Evolutionary conservation across 176 grass and related monocot genomes (phyloP), one percentile per base, ranked within the genome.

Genomic region (Carex littledalei): DNA sequence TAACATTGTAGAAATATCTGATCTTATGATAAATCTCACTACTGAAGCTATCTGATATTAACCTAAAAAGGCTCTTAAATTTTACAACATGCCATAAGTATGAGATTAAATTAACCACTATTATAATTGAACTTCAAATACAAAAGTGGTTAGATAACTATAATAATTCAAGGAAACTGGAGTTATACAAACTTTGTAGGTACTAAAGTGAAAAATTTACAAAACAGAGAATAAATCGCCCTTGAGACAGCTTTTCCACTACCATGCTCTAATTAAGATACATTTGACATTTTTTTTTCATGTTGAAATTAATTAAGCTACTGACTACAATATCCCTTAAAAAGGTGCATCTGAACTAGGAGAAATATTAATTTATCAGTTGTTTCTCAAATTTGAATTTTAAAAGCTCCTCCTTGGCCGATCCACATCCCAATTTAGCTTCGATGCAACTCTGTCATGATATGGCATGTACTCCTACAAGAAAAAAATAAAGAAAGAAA

Each of bases 381-480:
- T 57, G 13, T 78, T 77, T 71, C 67, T 71, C 67, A 71, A 45
- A 45, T 71, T 78, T 52, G 49, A 52, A 31, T 31, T 83, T 68
- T 72, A 92, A 67, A 85, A 83, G 76, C 54, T 15, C 90, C 66
- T 88, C 85, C 63, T 86, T n/a, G 86, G 81, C 26, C 84, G 64
- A 80, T 90, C 85, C 74, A 50, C 72, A 5, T 99, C 97, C 97
- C 97, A 99, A 85, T 96, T 96, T 32, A 96, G 88, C 86, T 89
- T 90, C 14, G 93, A 92, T 6, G 91, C 97, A 52, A 94, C 90
- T 82, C 90, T 99, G 80, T 99, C 97, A 18, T 91, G 91, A 86
- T 94, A 91, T 37, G 97, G 97, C 77, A 91, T 90, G 84, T 96
- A 96, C 22, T 96, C 93, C 97, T 99, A 83, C 37, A 77, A 8